These are phyloP conservation scores for Canavalia ensiformis DNA, from an alignment of 306 rosid species.

Conservation along the genomic window DNA sequence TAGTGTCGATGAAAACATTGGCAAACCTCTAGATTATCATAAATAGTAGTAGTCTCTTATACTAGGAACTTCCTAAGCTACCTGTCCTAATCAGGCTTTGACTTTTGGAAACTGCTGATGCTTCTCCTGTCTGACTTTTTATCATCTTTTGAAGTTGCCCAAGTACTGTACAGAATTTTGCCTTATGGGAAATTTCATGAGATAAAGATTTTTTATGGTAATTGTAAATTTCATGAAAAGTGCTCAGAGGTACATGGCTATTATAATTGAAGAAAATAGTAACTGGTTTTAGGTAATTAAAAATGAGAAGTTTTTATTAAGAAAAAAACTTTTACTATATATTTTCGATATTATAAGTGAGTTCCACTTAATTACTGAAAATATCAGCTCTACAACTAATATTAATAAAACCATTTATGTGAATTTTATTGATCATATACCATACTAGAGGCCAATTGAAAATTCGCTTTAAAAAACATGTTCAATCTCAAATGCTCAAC, in stretches of 20 bases:
- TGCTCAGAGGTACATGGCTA: not conserved
- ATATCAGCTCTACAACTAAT: too few species aligned
- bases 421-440: not conserved
- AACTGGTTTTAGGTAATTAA: too few species aligned
- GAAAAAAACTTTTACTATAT: too few species aligned
- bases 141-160: slow-evolving; percentile 24
- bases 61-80: slow-evolving; percentile 33
- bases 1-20: slow-evolving; percentile 42
- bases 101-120: slow-evolving; percentile 26
- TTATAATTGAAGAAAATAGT: not conserved
- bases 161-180: slow-evolving; percentile 43
- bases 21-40: slow-evolving; percentile 52
- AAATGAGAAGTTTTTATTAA: too few species aligned
- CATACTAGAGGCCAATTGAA: slow-evolving; percentile 15
- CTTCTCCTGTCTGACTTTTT: slow-evolving; percentile 36
- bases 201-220: slow-evolving; percentile 2
- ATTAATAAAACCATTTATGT: not conserved
- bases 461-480: slow-evolving; percentile 16
- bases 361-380: too few species aligned
- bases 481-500: slow-evolving; percentile 5
- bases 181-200: not conserved
- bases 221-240: slow-evolving; percentile 32
- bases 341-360: too few species aligned
- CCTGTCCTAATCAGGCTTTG: slow-evolving; percentile 35
- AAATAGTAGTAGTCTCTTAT: slow-evolving; percentile 24